Percentiles rank a stretch among this genome's conserved stretches.
Evolutionary conservation across 2,329 filamentous ascomycete species (phyloP).

Genomic region (Penicillium sp.): DNA sequence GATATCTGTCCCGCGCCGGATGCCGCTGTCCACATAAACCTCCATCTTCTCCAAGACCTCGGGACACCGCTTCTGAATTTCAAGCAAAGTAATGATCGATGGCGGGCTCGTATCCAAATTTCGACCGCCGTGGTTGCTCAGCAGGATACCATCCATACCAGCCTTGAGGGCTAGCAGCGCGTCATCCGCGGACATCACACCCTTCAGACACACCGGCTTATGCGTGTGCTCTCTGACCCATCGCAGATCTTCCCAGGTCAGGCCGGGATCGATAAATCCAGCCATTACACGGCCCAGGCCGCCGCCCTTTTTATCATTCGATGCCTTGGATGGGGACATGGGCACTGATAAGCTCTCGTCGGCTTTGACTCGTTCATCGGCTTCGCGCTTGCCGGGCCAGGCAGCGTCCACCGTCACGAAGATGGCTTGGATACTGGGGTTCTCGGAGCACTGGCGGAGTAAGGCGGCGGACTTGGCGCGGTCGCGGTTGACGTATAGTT

Average conservation of each 20-base stretch:
- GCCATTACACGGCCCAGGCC: constrained; percentile 57
- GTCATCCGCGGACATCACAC: constrained; percentile 59
- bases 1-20: constrained; percentile 57
- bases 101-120: constrained; percentile 56
- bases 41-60: constrained; percentile 55
- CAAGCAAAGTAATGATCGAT: constrained; percentile 54
- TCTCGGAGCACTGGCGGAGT: constrained; percentile 45
- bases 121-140: constrained; percentile 62
- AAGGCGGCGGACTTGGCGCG: constrained; percentile 52
- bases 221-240: constrained; percentile 55
- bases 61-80: constrained; percentile 54
- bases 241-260: constrained; percentile 56
- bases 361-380: constrained; percentile 57
- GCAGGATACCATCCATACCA: constrained; percentile 56
- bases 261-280: constrained; percentile 53
- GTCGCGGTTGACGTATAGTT: constrained; percentile 58
- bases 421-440: constrained; percentile 48
- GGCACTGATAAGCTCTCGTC: constrained; percentile 47
- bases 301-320: constrained; percentile 56
- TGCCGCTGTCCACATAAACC: constrained; percentile 57
- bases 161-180: constrained; percentile 53
- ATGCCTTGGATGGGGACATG: constrained; percentile 48
- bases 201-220: constrained; percentile 60
- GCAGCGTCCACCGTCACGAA: constrained; percentile 61
- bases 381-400: constrained; percentile 58